A percentile compares a stretch with the other conserved stretches of the same genome.
phyloP scores from a whole-genome alignment of 352 stramenopile genomes.

The Pythium brachiatum region DNA sequence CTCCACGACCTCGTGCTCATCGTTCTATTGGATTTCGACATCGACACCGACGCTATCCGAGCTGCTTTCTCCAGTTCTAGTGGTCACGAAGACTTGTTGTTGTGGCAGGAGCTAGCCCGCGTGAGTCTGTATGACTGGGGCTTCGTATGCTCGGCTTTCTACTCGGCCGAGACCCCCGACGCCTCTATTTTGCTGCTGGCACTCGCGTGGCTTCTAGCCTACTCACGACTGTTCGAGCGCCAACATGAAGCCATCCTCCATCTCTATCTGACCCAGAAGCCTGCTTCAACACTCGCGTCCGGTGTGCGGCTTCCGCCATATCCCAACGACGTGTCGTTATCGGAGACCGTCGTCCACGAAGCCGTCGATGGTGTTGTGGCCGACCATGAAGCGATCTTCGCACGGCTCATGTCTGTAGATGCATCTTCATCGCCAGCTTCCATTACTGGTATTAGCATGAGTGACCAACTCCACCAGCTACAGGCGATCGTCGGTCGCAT shows the following conservation, averaged over 20 bases:
- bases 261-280: slow-evolving; percentile 17
- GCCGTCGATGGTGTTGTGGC: slow-evolving; percentile 4
- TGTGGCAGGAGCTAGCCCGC: slow-evolving; percentile 39
- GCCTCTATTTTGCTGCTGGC: slow-evolving; percentile 51
- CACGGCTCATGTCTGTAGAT: too few species aligned
- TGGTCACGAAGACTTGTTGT: slow-evolving; percentile 19
- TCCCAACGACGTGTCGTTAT: slow-evolving; percentile 35
- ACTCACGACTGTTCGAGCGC: slow-evolving; percentile 47
- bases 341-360: slow-evolving; percentile 7
- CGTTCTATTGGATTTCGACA: slow-evolving; percentile 53
- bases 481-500: slow-evolving; percentile 40
- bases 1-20: slow-evolving; percentile 69
- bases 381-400: background rate
- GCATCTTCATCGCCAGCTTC: background rate
- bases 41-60: slow-evolving; percentile 40
- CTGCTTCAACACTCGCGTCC: background rate
- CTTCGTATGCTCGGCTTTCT: slow-evolving; percentile 52
- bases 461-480: slow-evolving; percentile 20
- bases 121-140: slow-evolving; percentile 72
- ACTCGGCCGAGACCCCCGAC: slow-evolving; percentile 4
- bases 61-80: slow-evolving; percentile 9
- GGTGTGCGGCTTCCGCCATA: slow-evolving; percentile 30
- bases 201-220: slow-evolving; percentile 49
- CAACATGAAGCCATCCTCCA: slow-evolving; percentile 43
- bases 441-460: background rate